phyloP scores from a whole-genome alignment of 495 filamentous ascomycete species.

The Aspergillus ostianus region DNA sequence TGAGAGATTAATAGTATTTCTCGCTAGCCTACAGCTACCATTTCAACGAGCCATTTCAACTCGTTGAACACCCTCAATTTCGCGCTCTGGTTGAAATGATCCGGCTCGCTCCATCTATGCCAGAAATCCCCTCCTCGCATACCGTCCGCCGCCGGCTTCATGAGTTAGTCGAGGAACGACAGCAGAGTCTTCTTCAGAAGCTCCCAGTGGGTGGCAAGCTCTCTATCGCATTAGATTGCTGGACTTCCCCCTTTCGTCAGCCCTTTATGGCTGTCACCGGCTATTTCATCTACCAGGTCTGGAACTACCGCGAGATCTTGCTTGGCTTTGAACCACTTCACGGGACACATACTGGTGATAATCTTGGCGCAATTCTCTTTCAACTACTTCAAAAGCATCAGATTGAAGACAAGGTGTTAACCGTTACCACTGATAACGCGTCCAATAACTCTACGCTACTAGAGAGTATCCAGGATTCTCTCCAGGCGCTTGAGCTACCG shows the following conservation, averaged over 20 bases:
- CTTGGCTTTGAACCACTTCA: constrained; percentile 23
- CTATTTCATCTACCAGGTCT: constrained; percentile 22
- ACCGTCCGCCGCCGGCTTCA: background rate
- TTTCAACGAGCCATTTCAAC: background rate
- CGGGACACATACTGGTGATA: constrained; percentile 7
- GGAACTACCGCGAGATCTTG: constrained; percentile 20
- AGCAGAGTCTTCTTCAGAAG: background rate
- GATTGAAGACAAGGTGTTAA: constrained; percentile 8
- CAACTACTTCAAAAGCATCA: background rate
- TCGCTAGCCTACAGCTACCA: too few relatives aligned
- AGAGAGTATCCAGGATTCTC: constrained; percentile 11
- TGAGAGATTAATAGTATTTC: background rate
- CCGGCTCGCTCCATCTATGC: background rate
- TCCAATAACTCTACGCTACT: constrained; percentile 20
- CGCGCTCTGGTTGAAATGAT: background rate
- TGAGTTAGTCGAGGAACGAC: background rate
- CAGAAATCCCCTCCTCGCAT: background rate
- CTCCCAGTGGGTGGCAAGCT: constrained; percentile 5
- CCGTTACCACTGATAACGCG: constrained; percentile 21
- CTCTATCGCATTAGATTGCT: constrained; percentile 17
- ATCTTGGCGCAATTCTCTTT: background rate
- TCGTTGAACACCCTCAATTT: background rate
- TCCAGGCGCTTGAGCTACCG: constrained; percentile 8
- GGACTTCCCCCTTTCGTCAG: constrained; percentile 14
- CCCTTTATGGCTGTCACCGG: constrained; percentile 23